phyloP scores from a whole-genome alignment of 345 rosid species.

The Zanthoxylum bungeanum region DNA sequence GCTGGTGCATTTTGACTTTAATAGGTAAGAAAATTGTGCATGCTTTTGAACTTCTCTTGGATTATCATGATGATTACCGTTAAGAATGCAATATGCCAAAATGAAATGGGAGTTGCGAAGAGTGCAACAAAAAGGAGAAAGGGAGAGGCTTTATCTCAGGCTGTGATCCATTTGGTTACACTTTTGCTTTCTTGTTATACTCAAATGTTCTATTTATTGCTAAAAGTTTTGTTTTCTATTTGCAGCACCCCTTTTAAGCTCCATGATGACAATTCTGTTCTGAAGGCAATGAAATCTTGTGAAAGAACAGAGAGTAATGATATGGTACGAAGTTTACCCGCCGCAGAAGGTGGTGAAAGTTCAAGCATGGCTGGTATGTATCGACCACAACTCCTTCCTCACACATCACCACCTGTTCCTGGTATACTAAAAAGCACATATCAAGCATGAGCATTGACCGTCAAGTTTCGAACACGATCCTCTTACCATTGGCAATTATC shows the following conservation, averaged over 20 bases:
- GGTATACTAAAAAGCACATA: conserved; percentile 62
- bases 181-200: neutral
- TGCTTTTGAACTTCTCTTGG: conserved; percentile 1
- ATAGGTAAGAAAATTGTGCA: conserved; percentile 49
- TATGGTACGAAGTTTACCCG: conserved; percentile 27
- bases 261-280: conserved; percentile 93
- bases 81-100: neutral
- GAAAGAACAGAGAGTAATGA: conserved; percentile 50
- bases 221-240: neutral
- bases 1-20: conserved; percentile 97
- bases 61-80: neutral
- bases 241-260: conserved; percentile 99
- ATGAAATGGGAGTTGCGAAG: neutral
- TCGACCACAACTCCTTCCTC: conserved; percentile 46
- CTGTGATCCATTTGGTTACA: neutral
- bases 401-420: conserved; percentile 58
- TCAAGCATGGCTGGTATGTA: conserved; percentile 47
- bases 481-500: conserved; percentile 21
- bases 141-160: neutral
- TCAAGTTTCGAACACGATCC: conserved; percentile 12
- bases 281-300: conserved; percentile 90
- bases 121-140: too few species aligned
- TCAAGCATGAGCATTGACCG: conserved; percentile 75
- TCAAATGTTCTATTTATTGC: neutral
- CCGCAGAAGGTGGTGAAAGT: conserved; percentile 51